phyloP scores from a whole-genome alignment of 768 basidiomycete genomes.

The Termitomyces eurrhizus region DNA sequence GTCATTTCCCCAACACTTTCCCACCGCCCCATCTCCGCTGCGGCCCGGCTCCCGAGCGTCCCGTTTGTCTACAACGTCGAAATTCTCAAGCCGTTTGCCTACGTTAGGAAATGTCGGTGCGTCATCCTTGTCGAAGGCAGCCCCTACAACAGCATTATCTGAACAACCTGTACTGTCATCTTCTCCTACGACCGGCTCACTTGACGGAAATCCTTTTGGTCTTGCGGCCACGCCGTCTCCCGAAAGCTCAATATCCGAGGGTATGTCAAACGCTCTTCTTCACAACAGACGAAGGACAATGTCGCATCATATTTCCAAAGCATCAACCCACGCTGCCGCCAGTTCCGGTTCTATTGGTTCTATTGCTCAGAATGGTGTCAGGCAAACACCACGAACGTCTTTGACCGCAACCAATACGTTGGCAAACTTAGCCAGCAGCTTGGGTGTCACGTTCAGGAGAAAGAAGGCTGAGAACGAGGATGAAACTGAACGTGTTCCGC shows the following conservation, averaged over 20 bases:
- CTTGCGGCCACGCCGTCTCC: conserved; percentile 51
- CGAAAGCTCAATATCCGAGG: conserved; percentile 59
- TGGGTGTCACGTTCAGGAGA: conserved; percentile 57
- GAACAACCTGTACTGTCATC: conserved; percentile 45
- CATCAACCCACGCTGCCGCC: conserved; percentile 41
- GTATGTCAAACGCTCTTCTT: conserved; percentile 41
- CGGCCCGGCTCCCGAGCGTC: conserved; percentile 75
- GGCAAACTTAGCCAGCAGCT: conserved; percentile 58
- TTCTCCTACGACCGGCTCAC: conserved; percentile 41
- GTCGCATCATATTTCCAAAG: conserved; percentile 54
- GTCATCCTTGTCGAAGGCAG: conserved; percentile 50
- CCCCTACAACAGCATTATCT: conserved; percentile 64
- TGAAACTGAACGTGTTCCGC: conserved; percentile 4
- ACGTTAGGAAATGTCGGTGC: conserved; percentile 46
- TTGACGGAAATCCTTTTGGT: conserved; percentile 36
- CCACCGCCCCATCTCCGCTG: conserved; percentile 48
- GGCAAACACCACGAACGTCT: conserved; percentile 24
- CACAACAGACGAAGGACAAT: conserved; percentile 51
- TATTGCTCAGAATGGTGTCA: conserved; percentile 24
- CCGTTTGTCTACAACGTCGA: conserved; percentile 62
- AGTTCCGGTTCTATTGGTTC: conserved; percentile 27
- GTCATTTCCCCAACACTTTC: conserved; percentile 35
- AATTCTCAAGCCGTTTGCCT: conserved; percentile 65
- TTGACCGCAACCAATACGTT: conserved; percentile 48
- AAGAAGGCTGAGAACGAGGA: conserved; percentile 29